A percentile compares a stretch with the other conserved stretches of the same genome.
These are phyloP conservation scores for Saccharomyces hybrid DNA, from an alignment of 1,139 yeast species.

Conservation along the genomic window DNA sequence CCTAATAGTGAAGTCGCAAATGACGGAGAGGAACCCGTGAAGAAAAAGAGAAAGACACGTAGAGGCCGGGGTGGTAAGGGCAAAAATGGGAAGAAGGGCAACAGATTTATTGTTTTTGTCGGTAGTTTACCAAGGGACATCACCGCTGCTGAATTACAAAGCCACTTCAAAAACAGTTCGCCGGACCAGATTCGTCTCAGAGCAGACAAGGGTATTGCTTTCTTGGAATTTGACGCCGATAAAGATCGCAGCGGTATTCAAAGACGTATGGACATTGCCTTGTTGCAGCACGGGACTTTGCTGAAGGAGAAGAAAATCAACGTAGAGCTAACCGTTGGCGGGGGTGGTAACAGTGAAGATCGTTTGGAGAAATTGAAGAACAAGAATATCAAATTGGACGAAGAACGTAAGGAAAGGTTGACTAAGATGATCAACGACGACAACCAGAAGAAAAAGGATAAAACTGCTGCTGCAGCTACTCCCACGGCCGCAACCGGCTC, in stretches of 20 bases:
- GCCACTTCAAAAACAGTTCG: constrained; percentile 66
- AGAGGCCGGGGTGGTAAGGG: constrained; percentile 53
- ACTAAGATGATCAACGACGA: constrained; percentile 27
- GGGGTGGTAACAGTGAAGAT: constrained; percentile 82
- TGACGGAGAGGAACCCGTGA: constrained; percentile 33
- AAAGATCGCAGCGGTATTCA: constrained; percentile 51
- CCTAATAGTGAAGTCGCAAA: neutral
- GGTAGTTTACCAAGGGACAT: constrained; percentile 82
- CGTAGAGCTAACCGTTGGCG: constrained; percentile 95
- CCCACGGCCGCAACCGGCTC: constrained; percentile 2
- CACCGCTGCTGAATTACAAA: constrained; percentile 50
- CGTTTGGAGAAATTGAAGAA: constrained; percentile 65
- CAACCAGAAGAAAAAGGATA: constrained; percentile 13
- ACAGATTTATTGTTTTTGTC: constrained; percentile 78
- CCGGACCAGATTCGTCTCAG: constrained; percentile 76
- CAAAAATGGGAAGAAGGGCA: constrained; percentile 61
- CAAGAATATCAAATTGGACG: constrained; percentile 67
- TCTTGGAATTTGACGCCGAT: constrained; percentile 70
- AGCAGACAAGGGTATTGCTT: constrained; percentile 84
- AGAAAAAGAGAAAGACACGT: constrained; percentile 68
- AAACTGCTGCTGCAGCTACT: constrained; percentile 5
- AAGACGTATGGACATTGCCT: constrained; percentile 71
- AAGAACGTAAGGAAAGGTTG: constrained; percentile 52
- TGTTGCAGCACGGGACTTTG: constrained; percentile 69
- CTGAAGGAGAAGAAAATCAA: constrained; percentile 70